phyloP scores from a whole-genome alignment of 169 alveolate genomes.

The Plasmodium inui region DNA sequence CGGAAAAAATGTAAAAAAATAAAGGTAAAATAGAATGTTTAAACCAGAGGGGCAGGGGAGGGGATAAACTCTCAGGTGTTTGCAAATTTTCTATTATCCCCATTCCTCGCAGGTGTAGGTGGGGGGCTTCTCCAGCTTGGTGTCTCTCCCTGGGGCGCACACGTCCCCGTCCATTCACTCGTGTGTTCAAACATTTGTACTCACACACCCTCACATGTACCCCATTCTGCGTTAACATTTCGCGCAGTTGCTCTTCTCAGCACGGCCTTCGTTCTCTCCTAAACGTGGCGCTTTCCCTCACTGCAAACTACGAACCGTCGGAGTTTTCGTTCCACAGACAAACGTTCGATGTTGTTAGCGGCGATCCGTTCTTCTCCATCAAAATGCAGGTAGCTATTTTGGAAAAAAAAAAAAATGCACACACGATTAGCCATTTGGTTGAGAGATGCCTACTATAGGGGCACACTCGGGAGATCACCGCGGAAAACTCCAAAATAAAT shows the following conservation, averaged over 20 bases:
- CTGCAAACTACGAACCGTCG: constrained; percentile 77
- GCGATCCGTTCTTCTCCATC: constrained; percentile 87
- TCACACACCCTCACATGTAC: background rate
- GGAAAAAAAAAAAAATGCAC: constrained; percentile 24
- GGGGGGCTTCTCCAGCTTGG: background rate
- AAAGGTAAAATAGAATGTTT: background rate
- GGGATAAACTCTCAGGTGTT: background rate
- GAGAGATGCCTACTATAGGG: background rate
- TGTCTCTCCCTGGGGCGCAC: background rate
- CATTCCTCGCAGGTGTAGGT: background rate
- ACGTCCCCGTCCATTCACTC: background rate
- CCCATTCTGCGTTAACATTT: background rate
- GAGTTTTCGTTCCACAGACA: constrained; percentile 87
- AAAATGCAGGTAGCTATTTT: constrained; percentile 84
- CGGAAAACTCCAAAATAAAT: background rate
- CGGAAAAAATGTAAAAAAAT: background rate
- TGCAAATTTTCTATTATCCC: background rate
- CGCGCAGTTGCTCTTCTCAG: background rate
- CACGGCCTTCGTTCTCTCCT: background rate
- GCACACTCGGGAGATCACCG: background rate
- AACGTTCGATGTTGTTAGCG: constrained; percentile 86
- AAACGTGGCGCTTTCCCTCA: background rate
- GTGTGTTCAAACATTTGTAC: background rate
- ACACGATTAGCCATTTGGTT: constrained; percentile 9
- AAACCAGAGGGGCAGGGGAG: background rate